Base-by-base conservation (phyloP, 2,329 filamentous ascomycete species). In the Monosporascus sp. region DNA sequence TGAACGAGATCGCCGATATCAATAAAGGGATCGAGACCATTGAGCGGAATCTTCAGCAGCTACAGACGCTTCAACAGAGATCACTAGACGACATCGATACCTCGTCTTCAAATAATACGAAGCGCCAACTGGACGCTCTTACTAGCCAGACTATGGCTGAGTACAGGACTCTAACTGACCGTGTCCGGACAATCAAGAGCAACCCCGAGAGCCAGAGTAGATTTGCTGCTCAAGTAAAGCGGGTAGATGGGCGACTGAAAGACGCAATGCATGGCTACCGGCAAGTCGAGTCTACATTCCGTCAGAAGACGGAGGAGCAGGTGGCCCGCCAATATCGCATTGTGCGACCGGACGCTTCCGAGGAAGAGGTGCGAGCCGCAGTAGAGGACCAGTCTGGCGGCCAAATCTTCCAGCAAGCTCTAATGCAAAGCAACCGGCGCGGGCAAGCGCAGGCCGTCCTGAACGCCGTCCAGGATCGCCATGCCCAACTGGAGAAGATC, bases 311-410 rank as follows among this genome's bases (percentile, higher is more conserved):
- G 35, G 82, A 89, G 68, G 88, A 90, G 48, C 90, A 95, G 71
- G 89, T 95, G 74, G 88, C 85, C 60, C 83, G 94, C 52, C 91
- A 97, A 69, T 96, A 95, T 73, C 83, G 88, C 54, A 97, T 97
- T 67, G 92, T 94, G 52, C 82, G 85, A 58, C 89, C 91, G 22
- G 85, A 96, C 53, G 90, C 90, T 3, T 81, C 83, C 27, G 89
- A 94, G 51, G 76, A 80, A 44, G 91, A 97, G 70, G 83, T 97
- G 27, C 80, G 81, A 54, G 82, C 87, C 53, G 90, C 89, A 17
- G 87, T 92, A 1, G 84, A 93, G 64, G 84, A 90, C 63, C 79
- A 81, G 61, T 79, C 74, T 15, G 81, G 87, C 59, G 83, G 85
- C 50, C 90, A 95, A 70, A 86, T 96, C 60, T 97, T 97, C 74